Conservation (phyloP, 371 early-diverging fungal species). For the Choanephora cucurbitarum region DNA sequence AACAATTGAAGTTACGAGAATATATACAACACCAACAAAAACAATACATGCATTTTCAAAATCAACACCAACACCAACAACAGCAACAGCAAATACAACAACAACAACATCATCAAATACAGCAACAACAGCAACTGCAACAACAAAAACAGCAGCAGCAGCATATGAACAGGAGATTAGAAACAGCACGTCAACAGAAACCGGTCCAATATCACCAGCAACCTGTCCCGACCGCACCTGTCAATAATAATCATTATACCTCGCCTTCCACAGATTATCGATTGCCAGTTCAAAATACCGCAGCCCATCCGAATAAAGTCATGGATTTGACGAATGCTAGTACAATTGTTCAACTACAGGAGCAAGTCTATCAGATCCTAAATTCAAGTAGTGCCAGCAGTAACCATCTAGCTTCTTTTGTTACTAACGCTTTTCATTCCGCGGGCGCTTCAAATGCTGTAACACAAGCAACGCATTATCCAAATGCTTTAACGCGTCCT, state of each 20-base stretch:
- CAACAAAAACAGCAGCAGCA: conserved; percentile 1
- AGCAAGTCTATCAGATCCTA: neutral
- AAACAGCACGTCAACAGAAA: neutral
- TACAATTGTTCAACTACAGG: neutral
- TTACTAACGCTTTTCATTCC: too few species aligned
- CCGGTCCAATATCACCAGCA: conserved; percentile 1
- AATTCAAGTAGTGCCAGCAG: neutral
- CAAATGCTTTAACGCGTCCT: neutral
- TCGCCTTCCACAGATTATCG: too few species aligned
- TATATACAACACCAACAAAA: conserved; percentile 5
- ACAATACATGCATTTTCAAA: conserved; percentile 3
- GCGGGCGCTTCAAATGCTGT: too few species aligned
- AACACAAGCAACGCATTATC: too few species aligned
- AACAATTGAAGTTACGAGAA: conserved; percentile 4
- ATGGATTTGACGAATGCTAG: neutral
- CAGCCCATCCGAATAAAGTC: neutral
- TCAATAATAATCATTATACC: too few species aligned
- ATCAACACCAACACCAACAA: conserved; percentile 1
- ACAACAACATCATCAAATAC: neutral
- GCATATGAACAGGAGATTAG: neutral
- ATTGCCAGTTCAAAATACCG: too few species aligned
- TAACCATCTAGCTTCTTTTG: too few species aligned
- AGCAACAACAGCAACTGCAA: neutral
- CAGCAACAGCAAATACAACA: conserved; percentile 3
- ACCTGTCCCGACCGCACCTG: too few species aligned